Evolutionary conservation across 345 rosid genomes (phyloP).

Genomic region (Laguncularia racemosa): DNA sequence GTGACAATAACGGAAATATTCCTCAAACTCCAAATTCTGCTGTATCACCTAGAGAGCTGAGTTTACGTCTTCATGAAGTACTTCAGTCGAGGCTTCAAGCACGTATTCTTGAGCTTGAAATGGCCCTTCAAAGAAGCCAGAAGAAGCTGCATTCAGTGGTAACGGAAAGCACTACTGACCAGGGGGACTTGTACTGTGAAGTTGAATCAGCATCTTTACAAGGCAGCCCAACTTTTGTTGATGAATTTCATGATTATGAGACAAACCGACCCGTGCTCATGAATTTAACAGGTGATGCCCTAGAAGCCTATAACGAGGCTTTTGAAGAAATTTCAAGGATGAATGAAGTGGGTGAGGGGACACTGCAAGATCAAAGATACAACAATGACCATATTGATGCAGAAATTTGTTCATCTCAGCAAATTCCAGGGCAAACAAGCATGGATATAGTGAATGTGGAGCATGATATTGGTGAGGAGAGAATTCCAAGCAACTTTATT

Average conservation of each 20-base stretch:
- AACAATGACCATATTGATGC: neutral
- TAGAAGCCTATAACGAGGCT: slow-evolving; percentile 6
- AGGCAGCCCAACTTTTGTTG: neutral
- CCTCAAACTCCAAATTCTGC: slow-evolving; percentile 8
- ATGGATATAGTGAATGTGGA: too few relatives aligned
- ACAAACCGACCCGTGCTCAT: neutral
- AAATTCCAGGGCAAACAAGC: neutral
- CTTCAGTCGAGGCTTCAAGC: slow-evolving; percentile 20
- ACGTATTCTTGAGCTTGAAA: slow-evolving; percentile 25
- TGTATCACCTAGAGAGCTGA: slow-evolving; percentile 20
- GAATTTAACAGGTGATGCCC: slow-evolving; percentile 1
- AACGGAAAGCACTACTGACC: neutral
- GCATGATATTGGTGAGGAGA: neutral
- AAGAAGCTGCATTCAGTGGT: slow-evolving; percentile 8
- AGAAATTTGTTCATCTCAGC: neutral
- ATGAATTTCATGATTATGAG: neutral
- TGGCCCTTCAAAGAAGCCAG: slow-evolving; percentile 22
- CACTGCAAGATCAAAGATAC: neutral
- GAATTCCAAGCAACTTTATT: neutral
- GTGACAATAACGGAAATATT: neutral
- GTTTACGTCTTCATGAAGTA: slow-evolving; percentile 28
- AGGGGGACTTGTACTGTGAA: neutral
- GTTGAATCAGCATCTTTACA: slow-evolving; percentile 6
- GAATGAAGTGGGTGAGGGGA: neutral
- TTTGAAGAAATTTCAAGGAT: neutral